Percentiles rank a stretch among this genome's conserved stretches.
Evolutionary conservation across 176 grass and related monocot species (phyloP).

Genomic region (Themeda triandra): DNA sequence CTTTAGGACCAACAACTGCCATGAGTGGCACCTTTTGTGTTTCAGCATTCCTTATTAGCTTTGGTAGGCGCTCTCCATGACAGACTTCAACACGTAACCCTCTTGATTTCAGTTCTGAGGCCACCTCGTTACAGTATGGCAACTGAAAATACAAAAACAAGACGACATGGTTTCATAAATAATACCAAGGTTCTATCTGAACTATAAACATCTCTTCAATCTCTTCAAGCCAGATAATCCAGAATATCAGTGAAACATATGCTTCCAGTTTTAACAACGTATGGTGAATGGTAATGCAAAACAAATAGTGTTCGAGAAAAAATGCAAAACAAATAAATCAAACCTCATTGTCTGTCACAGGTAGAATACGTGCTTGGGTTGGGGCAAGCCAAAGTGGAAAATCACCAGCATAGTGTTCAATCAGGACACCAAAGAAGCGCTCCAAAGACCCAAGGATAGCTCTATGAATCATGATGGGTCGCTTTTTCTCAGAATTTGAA

Average conservation of each 20-base stretch:
- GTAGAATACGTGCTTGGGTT: constrained; percentile 81
- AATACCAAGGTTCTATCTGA: neutral
- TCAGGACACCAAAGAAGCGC: constrained; percentile 89
- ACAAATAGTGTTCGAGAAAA: no score
- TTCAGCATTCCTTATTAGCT: constrained; percentile 84
- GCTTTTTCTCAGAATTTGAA: constrained; percentile 71
- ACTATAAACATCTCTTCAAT: neutral
- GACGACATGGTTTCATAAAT: neutral
- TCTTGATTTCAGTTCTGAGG: constrained; percentile 57
- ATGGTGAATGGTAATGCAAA: constrained; percentile 6
- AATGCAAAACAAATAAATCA: constrained; percentile 31
- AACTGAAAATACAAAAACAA: constrained; percentile 51
- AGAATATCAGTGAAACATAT: neutral
- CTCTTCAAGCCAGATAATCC: neutral
- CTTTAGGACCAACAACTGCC: constrained; percentile 87
- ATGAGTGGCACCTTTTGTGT: constrained; percentile 90
- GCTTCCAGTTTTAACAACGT: neutral
- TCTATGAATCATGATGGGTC: constrained; percentile 97
- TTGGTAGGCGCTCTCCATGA: constrained; percentile 80
- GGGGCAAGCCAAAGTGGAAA: constrained; percentile 98
- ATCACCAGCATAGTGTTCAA: constrained; percentile 95
- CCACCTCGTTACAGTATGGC: constrained; percentile 75
- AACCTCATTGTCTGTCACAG: constrained; percentile 83
- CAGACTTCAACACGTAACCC: constrained; percentile 77
- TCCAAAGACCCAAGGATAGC: constrained; percentile 91